Base-by-base conservation (phyloP, 805 yeast genomes). In the Metschnikowia baotianmanensis region DNA sequence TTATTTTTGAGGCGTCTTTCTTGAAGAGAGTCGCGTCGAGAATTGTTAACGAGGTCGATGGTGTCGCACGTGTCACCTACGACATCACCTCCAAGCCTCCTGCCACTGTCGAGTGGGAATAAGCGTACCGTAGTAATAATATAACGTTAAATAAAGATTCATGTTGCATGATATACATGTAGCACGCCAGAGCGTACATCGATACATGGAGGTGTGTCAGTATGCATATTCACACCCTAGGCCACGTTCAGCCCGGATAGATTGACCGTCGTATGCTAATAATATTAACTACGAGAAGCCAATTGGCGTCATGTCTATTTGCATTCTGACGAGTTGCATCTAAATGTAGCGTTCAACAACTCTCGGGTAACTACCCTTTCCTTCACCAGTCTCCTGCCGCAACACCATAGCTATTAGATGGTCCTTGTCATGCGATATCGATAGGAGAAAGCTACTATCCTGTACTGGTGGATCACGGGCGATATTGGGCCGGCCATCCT, bases 61-160 rank as follows among this genome's bases (percentile, higher is more conserved):
- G 99, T 63, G 99, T 93, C 59, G 97, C 99, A 42, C 85, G 99
- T 71, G 99, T 93, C 48, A 93, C 96, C 41, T 93, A 93, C 69
- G 99, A 93, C 67, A 90, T 93, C 65, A 93, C 99, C 46, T 89
- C 97, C 46, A 93, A 93, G 74, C 99, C 99, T 43, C 99, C 99
- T 48, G 99, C 99, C 46, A 93, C 99, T 46, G 99, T 93, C 55
- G 99, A 93, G 69, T 93, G 98, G 99, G 99, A 93, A 73, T 91
- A 83, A 15, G 15, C 26, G 15, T 9, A 21, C 22, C n/a, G 27
- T 17, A 5, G 21, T 11, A 11, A n/a, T 8, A 24, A 11, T 24
- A 24, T n/a, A n/a, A n/a, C n/a, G n/a, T n/a, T n/a, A n/a, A n/a
- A n/a, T n/a, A n/a, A n/a, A n/a, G n/a, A n/a, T n/a, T n/a, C n/a